Evolutionary conservation across 2,329 filamentous ascomycete species (phyloP).

Genomic region (Sporothrix brasiliensis): DNA sequence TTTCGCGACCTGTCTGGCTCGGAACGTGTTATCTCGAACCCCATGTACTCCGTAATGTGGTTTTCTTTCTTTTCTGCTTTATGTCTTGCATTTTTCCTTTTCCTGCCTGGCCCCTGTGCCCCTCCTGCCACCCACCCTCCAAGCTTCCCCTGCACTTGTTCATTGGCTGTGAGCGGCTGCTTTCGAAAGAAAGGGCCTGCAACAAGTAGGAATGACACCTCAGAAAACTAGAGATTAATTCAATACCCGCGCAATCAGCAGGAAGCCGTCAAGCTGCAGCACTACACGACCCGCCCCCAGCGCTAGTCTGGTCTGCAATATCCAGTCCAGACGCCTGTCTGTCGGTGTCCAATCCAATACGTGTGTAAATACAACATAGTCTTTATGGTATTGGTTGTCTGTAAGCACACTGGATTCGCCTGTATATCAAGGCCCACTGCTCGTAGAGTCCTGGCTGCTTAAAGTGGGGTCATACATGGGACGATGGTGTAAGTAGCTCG

Average conservation of each 20-base stretch:
- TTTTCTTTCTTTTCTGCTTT: neutral
- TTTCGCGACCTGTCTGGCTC: neutral
- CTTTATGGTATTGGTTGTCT: neutral
- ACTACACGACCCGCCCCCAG: neutral
- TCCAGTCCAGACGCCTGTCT: neutral
- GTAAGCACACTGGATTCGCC: neutral
- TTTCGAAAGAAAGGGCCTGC: neutral
- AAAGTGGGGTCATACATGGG: neutral
- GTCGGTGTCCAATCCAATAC: neutral
- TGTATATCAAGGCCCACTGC: too few relatives aligned
- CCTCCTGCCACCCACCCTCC: slow-evolving; percentile 14
- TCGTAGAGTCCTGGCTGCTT: neutral
- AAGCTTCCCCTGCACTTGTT: neutral
- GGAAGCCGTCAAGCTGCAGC: neutral
- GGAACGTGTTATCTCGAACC: neutral
- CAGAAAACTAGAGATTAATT: neutral
- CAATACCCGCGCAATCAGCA: neutral
- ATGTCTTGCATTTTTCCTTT: neutral
- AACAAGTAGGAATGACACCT: neutral
- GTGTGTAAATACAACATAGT: neutral
- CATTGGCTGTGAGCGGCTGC: slow-evolving; percentile 1
- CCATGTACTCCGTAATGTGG: neutral
- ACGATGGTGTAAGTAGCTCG: slow-evolving; percentile 5
- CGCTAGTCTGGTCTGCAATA: neutral
- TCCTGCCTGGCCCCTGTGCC: slow-evolving; percentile 1